Conservation (phyloP, 306 rosid genomes). For the Coriaria nepalensis region DNA sequence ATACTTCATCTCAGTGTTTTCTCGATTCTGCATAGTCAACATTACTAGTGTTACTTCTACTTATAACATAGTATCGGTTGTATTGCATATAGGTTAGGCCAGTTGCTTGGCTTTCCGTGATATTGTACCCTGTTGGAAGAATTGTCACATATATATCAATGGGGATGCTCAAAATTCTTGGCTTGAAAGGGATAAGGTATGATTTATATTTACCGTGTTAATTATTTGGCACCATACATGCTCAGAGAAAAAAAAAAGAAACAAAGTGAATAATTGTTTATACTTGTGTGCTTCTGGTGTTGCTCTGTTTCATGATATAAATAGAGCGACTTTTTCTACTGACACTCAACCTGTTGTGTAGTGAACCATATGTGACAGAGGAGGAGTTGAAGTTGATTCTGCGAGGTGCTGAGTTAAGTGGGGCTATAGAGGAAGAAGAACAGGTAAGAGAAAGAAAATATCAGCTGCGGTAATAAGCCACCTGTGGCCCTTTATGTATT, state of each 20-base stretch:
- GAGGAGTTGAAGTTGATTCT: constrained; percentile 94
- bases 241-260: too few species aligned
- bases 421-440: constrained; percentile 99
- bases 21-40: constrained; percentile 7
- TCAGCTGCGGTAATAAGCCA: neutral
- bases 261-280: too few species aligned
- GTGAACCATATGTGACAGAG: constrained; percentile 97
- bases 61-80: constrained; percentile 17
- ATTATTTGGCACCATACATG: constrained; percentile 5
- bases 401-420: constrained; percentile 98
- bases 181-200: constrained; percentile 94
- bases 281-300: too few species aligned
- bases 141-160: constrained; percentile 84
- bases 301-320: too few species aligned
- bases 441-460: constrained; percentile 48
- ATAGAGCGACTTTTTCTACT: neutral
- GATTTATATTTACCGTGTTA: constrained; percentile 15
- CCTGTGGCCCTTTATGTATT: too few species aligned
- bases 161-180: constrained; percentile 93
- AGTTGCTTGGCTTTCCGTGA: constrained; percentile 96
- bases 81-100: constrained; percentile 80
- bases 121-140: constrained; percentile 88
- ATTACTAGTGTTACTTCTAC: constrained; percentile 11
- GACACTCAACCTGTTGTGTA: constrained; percentile 19
- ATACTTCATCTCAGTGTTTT: constrained; percentile 7